Base-by-base conservation (phyloP, 2,329 filamentous ascomycete genomes). In the Paracoccidioides lutzii region DNA sequence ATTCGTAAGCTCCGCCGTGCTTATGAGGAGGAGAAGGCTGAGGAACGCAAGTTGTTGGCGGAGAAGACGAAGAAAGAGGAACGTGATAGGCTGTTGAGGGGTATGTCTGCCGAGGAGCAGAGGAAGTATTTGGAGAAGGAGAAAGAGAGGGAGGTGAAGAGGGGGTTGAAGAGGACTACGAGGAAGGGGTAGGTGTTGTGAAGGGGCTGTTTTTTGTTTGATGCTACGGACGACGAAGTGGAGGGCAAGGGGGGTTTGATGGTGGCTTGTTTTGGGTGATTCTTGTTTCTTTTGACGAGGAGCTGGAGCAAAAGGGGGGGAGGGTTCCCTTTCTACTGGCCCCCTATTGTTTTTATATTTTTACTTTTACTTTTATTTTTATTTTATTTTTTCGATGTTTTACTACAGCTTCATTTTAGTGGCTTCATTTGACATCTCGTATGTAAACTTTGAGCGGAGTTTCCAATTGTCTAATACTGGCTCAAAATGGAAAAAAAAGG, bases 121-220 rank as follows among this genome's bases (percentile, higher is more conserved):
- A 87, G 88, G 77, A 90, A 88, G 75, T 91, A 83, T 69, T 78
- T 91, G 55, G 87, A 90, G 63, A 86, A 83, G 72, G 87, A 91
- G 77, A 81, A 79, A 64, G 85, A 89, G 68, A 88, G 85, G 79
- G 85, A 86, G 72, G 70, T 76, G 62, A 77, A 73, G 67, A 84
- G 79, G 69, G 75, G 73, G 55, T 76, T 79, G 71, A 87, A 86
- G 78, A 84, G 77, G 73, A 76, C 77, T 70, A 80, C 78, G 33
- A 74, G 77, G 62, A 78, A 75, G 65, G 77, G 66, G 57, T 76
- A 69, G 61, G 52, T 5, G 22, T 22, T 22, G 53, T 49, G 22
- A 7, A 14, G 5, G 3, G 15, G 41, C 30, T n/a, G 49, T 22
- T 15, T 41, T 30, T 30, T 38, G 41, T 14, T 5, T 49, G 22